Evolutionary conservation across 2,329 filamentous ascomycete genomes (phyloP), one percentile per base, ranked within the genome.

Genomic region (Metarhizium brunneum): DNA sequence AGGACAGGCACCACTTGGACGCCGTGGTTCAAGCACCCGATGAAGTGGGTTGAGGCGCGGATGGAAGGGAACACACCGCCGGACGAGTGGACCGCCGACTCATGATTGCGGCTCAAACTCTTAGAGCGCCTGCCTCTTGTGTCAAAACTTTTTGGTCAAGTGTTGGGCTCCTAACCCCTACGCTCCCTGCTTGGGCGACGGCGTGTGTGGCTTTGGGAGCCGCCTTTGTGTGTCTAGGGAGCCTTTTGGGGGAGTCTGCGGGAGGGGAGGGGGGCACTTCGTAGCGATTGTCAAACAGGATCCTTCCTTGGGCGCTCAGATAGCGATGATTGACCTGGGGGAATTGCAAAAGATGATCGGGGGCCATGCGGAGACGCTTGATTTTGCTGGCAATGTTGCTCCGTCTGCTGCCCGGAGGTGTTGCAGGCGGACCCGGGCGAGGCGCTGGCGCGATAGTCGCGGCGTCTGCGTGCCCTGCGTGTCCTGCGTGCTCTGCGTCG

Each of bases 311-410:
- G 20, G 49, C 47, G 32, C 50, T 54, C 36, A 61, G 25, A 55
- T 61, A 64, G 20, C 53, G 49, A 51, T 58, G 57, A 1, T 43
- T 42, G 6, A 32, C 38, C 47, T 52, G 58, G 16, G 63, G 60
- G 4, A 58, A 47, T 18, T 50, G 13, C 29, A 49, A 30, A 20
- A 63, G 56, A 51, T 61, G 50, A 47, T 63, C 59, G 13, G n/a
- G 16, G 16, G 45, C 45, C 43, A 55, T 3, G 13, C 25, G 25
- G 36, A 59, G 47, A 32, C n/a, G n/a, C 36, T 36, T 49, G 32
- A 58, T 38, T 2, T 43, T 53, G 43, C 57, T 42, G 14, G 50
- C 49, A 6, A 18, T 52, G 3, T 18, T 30, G 43, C 53, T 16
- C 40, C 32, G 25, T 50, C 29, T 20, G 35, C 11, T 14, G 30